Conservation (phyloP, 169 alveolate species). For the Plasmodium fragile region DNA sequence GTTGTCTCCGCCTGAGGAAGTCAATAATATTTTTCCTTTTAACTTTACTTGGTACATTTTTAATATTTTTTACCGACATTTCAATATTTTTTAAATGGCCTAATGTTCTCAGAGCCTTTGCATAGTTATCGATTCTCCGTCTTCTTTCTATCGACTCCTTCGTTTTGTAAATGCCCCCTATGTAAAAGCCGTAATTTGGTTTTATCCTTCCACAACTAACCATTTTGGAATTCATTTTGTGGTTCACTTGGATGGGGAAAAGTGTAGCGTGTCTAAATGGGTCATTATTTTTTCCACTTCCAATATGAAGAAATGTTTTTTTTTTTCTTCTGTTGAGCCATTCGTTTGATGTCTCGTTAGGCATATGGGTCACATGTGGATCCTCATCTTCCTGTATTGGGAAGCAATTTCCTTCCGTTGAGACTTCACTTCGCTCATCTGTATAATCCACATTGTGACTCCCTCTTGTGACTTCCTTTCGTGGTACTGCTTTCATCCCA, state of each 20-base stretch:
- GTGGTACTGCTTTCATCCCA: background rate
- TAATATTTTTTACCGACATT: background rate
- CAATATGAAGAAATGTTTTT: background rate
- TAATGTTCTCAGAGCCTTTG: background rate
- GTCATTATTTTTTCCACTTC: background rate
- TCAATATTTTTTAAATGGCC: background rate
- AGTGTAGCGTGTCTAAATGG: background rate
- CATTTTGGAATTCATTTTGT: background rate
- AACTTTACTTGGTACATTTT: slow-evolving; percentile 24
- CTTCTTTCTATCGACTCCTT: slow-evolving; percentile 21
- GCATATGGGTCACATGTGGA: background rate
- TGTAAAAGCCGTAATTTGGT: background rate
- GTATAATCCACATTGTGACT: background rate
- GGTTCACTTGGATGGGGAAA: background rate
- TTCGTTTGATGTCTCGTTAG: background rate
- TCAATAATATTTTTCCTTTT: slow-evolving; percentile 11
- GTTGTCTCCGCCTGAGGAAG: slow-evolving; percentile 9
- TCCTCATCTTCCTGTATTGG: background rate
- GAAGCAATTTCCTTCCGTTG: background rate
- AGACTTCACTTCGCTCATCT: background rate
- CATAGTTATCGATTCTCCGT: slow-evolving; percentile 7
- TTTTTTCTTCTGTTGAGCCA: background rate
- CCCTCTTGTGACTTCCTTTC: background rate
- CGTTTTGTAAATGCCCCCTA: background rate
- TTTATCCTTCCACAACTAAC: background rate